phyloP scores from a whole-genome alignment of 169 alveolate genomes.

The Theileria orientalis region DNA sequence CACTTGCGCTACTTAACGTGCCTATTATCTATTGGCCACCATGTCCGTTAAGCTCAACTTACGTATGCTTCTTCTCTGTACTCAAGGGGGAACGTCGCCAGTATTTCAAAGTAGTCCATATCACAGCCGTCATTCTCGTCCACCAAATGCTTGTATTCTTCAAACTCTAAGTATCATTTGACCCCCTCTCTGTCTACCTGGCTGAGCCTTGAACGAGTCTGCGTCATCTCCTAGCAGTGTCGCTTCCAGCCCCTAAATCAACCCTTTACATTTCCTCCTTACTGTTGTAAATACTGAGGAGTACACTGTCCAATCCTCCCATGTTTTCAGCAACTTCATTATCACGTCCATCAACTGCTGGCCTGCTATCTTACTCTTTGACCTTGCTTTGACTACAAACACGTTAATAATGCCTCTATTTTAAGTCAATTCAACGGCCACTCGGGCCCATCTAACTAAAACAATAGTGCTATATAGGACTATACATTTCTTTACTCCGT shows the following conservation, averaged over 20 bases:
- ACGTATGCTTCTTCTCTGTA: constrained; percentile 54
- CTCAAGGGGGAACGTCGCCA: constrained; percentile 30
- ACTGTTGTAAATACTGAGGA: constrained; percentile 32
- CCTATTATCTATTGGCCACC: too few species aligned
- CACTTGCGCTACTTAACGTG: too few species aligned
- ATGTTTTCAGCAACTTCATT: constrained; percentile 15
- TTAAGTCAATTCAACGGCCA: too few species aligned
- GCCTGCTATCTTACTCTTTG: constrained; percentile 47
- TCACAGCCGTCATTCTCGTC: constrained; percentile 36
- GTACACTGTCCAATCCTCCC: constrained; percentile 59
- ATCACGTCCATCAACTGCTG: constrained; percentile 39
- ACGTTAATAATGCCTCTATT: neutral
- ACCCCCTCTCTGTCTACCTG: constrained; percentile 10
- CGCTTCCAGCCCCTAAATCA: constrained; percentile 43
- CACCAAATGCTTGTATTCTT: neutral
- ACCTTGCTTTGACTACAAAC: constrained; percentile 12
- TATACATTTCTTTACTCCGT: constrained; percentile 14
- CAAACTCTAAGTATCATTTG: neutral
- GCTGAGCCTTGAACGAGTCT: constrained; percentile 11
- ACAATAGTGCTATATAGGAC: too few species aligned
- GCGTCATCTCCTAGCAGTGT: constrained; percentile 39
- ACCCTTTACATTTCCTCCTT: neutral
- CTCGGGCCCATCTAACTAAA: too few species aligned
- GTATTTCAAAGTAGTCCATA: constrained; percentile 28
- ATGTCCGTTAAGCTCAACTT: too few species aligned